These are phyloP conservation scores for Plasmodium cynomolgi DNA, from an alignment of 169 alveolate genomes.

Conservation along the genomic window DNA sequence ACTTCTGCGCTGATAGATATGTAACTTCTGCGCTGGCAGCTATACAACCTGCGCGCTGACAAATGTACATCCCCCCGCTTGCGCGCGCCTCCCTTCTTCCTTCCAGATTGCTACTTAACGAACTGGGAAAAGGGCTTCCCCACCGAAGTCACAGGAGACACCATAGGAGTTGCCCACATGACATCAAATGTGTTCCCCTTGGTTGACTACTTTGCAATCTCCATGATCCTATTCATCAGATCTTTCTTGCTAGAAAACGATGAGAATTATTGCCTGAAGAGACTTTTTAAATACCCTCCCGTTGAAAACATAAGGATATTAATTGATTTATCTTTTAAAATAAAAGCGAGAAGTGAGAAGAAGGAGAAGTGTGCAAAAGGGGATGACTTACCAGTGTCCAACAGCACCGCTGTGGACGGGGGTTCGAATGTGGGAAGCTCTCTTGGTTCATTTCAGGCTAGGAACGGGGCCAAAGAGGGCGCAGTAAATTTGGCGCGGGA, in stretches of 20 bases:
- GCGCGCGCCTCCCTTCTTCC: neutral
- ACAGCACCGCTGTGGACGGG: neutral
- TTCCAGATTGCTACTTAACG: slow-evolving; percentile 38
- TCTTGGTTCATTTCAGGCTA: neutral
- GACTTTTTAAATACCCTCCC: slow-evolving; percentile 68
- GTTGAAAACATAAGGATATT: slow-evolving; percentile 58
- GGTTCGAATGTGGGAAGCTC: neutral
- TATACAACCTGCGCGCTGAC: neutral
- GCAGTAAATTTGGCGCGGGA: no score
- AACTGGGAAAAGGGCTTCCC: slow-evolving; percentile 11
- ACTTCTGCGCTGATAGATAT: no score
- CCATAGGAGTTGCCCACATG: slow-evolving; percentile 40
- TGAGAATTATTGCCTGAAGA: slow-evolving; percentile 52
- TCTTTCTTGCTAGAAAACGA: slow-evolving; percentile 54
- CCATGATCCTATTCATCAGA: slow-evolving; percentile 53
- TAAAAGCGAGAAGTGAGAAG: slow-evolving; percentile 28
- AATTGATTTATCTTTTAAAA: slow-evolving; percentile 45
- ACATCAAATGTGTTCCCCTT: slow-evolving; percentile 34
- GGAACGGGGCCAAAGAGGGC: neutral
- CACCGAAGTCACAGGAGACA: slow-evolving; percentile 29
- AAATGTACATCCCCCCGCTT: neutral
- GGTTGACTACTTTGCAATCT: slow-evolving; percentile 49
- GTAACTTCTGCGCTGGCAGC: no score
- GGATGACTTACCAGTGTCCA: neutral
- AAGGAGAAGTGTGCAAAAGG: slow-evolving; percentile 24